A percentile compares a stretch with the other conserved stretches of the same genome.
These are phyloP conservation scores for Taphrina sp. DNA, from an alignment of 1,139 yeast species.

Conservation along the genomic window DNA sequence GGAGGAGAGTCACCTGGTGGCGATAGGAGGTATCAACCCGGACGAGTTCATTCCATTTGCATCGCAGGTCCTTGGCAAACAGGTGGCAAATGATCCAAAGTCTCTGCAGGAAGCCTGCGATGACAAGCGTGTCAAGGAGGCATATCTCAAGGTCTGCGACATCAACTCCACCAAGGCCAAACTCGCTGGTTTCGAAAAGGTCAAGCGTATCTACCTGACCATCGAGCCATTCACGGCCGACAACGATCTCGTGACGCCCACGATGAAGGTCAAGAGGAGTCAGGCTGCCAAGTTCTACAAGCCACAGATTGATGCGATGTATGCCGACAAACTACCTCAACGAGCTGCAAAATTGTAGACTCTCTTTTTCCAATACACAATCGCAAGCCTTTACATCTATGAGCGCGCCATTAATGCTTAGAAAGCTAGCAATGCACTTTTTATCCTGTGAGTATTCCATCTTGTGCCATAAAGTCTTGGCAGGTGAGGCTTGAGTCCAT, in stretches of 20 bases:
- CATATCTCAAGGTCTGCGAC: constrained; percentile 44
- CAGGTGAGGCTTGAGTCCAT: no score
- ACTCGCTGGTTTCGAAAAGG: constrained; percentile 57
- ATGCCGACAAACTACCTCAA: constrained; percentile 48
- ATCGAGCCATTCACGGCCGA: constrained; percentile 67
- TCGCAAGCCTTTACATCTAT: no score
- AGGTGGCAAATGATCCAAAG: constrained; percentile 40
- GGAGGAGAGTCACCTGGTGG: constrained; percentile 59
- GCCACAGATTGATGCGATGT: constrained; percentile 53
- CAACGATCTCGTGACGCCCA: constrained; percentile 68
- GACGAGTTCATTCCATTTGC: constrained; percentile 43
- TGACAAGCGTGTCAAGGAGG: constrained; percentile 43
- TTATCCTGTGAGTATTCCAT: no score
- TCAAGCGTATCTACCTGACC: constrained; percentile 60
- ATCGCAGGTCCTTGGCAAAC: constrained; percentile 39
- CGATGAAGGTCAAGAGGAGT: constrained; percentile 68
- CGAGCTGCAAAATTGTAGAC: constrained; percentile 20
- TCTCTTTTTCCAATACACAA: neutral
- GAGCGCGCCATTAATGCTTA: no score
- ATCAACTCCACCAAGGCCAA: constrained; percentile 42
- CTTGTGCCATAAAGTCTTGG: no score
- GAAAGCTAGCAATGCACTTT: no score
- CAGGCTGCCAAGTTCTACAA: constrained; percentile 53
- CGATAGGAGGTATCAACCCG: constrained; percentile 62
- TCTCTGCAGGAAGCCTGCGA: constrained; percentile 42